These are phyloP conservation scores for Botryotinia convoluta DNA, from an alignment of 2,329 filamentous ascomycete species.

Conservation along the genomic window DNA sequence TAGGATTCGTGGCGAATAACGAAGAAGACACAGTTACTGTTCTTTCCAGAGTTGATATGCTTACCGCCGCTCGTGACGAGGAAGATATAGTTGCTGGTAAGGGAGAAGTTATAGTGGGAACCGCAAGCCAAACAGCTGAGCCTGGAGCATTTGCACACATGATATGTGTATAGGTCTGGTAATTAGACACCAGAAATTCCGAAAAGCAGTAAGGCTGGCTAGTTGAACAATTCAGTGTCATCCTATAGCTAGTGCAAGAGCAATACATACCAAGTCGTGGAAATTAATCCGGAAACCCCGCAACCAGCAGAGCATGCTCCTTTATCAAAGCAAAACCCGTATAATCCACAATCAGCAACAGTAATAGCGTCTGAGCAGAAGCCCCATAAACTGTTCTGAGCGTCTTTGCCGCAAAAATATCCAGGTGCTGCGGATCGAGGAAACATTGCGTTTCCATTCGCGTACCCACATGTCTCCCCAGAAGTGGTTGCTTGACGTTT, in stretches of 20 bases:
- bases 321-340: background rate
- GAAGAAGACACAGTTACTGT: background rate
- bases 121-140: background rate
- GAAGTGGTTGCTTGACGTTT: background rate
- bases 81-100: background rate
- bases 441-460: background rate
- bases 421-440: background rate
- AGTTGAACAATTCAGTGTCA: background rate
- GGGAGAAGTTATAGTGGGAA: background rate
- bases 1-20: background rate
- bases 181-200: background rate
- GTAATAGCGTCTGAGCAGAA: background rate
- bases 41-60: background rate
- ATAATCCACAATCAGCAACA: background rate
- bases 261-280: background rate
- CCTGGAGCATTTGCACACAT: background rate
- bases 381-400: background rate
- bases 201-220: background rate
- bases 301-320: background rate
- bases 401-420: background rate
- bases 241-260: background rate
- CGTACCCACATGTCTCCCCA: background rate
- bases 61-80: background rate
- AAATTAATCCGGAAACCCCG: background rate
- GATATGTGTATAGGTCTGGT: background rate